These are phyloP conservation scores for Leishmania mexicana DNA, from an alignment of 208 protist genomes.

Conservation along the genomic window DNA sequence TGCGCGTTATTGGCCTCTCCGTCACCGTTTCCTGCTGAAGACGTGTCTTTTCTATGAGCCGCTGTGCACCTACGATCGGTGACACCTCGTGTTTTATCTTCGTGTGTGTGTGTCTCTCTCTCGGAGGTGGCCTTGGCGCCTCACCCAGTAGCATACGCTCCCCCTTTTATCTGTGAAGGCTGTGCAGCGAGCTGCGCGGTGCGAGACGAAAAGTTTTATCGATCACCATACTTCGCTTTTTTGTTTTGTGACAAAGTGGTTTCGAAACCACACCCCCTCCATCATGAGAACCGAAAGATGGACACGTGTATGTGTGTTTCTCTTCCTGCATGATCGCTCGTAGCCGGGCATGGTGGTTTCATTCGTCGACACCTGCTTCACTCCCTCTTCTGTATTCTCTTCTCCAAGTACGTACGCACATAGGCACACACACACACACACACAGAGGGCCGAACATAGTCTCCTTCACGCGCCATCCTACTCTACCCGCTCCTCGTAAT, in stretches of 20 bases:
- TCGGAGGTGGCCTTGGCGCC: too few relatives aligned
- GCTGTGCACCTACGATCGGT: neutral
- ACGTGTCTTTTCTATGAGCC: neutral
- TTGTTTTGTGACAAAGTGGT: too few relatives aligned
- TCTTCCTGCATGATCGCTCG: neutral
- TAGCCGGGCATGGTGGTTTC: neutral
- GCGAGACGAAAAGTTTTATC: neutral
- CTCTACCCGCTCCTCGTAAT: neutral
- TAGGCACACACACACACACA: neutral
- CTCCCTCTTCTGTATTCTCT: neutral
- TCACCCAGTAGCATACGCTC: too few relatives aligned
- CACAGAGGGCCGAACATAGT: neutral
- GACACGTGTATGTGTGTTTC: neutral
- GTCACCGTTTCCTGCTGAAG: neutral
- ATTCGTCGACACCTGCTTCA: neutral
- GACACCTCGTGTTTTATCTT: neutral
- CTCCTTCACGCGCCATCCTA: neutral
- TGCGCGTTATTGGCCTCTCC: neutral
- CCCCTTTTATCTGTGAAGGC: too few relatives aligned
- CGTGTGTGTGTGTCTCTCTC: neutral
- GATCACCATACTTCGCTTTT: neutral
- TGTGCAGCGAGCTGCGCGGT: neutral
- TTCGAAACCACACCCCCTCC: neutral
- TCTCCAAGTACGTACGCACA: neutral
- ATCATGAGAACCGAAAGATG: neutral